Conservation (phyloP, 495 filamentous ascomycete genomes). For the Podospora bellae-mahoneyi region DNA sequence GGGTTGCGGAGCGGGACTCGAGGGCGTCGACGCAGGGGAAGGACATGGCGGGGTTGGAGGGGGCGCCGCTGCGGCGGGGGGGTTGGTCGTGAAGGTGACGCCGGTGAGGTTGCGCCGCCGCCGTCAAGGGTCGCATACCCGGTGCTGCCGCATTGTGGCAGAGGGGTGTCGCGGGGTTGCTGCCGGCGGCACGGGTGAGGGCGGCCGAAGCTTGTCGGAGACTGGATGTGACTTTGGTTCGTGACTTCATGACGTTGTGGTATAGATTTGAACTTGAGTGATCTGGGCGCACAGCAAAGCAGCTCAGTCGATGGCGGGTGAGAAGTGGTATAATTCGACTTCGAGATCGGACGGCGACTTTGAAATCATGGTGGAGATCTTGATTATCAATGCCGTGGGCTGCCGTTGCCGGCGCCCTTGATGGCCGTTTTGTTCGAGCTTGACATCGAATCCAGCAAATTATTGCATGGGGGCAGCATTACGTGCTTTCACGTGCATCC, state of each 20-base stretch:
- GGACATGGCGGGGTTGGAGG: constrained; percentile 84
- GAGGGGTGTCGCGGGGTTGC: not conserved
- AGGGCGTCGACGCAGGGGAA: constrained; percentile 95
- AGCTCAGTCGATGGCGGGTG: constrained; percentile 2
- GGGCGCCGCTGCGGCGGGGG: constrained; percentile 40
- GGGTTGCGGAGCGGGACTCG: constrained; percentile 76
- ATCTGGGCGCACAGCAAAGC: not conserved
- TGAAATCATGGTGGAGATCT: not conserved
- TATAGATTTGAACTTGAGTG: not conserved
- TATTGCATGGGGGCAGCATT: constrained; percentile 8
- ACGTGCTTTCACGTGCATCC: constrained; percentile 37
- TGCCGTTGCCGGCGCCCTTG: constrained; percentile 21
- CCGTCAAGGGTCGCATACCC: constrained; percentile 11
- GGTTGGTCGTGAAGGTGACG: constrained; percentile 34
- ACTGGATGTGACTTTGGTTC: constrained; percentile 11
- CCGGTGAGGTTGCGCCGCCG: constrained; percentile 3
- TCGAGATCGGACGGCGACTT: not conserved
- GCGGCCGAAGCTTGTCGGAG: constrained; percentile 18
- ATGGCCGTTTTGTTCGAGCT: constrained; percentile 1
- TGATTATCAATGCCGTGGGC: constrained; percentile 2
- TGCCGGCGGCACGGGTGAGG: constrained; percentile 9
- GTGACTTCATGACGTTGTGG: constrained; percentile 24
- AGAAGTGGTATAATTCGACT: not conserved
- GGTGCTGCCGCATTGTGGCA: constrained; percentile 16
- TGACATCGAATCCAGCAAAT: constrained; percentile 3